phyloP scores from a whole-genome alignment of 495 filamentous ascomycete species.

The Neurospora sp. region DNA sequence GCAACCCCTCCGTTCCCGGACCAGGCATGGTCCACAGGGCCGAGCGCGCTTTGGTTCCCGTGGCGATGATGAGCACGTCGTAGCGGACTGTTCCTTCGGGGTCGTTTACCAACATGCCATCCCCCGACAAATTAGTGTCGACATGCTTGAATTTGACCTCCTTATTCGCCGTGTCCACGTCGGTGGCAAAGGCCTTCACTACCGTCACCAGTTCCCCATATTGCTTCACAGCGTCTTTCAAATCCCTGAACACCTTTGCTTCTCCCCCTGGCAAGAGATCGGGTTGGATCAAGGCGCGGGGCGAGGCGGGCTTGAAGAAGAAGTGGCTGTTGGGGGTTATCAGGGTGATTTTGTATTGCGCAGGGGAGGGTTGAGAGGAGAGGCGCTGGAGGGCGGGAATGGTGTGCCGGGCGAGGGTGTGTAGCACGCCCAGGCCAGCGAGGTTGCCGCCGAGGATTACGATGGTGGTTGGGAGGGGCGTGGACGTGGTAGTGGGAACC shows the following conservation, averaged over 20 bases:
- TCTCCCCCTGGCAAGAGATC: slow-evolving; percentile 24
- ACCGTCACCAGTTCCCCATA: not conserved
- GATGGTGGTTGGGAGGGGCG: slow-evolving; percentile 6
- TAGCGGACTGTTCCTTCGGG: not conserved
- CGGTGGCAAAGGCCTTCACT: not conserved
- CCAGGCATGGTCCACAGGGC: not conserved
- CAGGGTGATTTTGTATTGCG: slow-evolving; percentile 28
- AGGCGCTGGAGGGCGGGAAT: slow-evolving; percentile 18
- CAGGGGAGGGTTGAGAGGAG: slow-evolving; percentile 6
- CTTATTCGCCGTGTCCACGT: not conserved
- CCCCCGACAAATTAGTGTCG: not conserved
- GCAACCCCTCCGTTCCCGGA: not conserved
- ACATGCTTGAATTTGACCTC: not conserved
- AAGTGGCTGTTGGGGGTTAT: slow-evolving; percentile 30
- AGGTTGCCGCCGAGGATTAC: slow-evolving; percentile 32
- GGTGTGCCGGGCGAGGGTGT: slow-evolving; percentile 27
- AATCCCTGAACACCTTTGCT: slow-evolving; percentile 12
- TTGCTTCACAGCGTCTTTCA: not conserved
- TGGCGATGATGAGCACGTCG: slow-evolving; percentile 1
- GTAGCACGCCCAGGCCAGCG: slow-evolving; percentile 24
- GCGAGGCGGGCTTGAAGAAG: slow-evolving; percentile 31
- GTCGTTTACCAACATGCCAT: not conserved
- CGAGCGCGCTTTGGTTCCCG: not conserved
- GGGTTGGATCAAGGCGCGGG: slow-evolving; percentile 27
- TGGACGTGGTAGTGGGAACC: not conserved